phyloP scores from a whole-genome alignment of 169 alveolate species.

The Cryptosporidium sp. region DNA sequence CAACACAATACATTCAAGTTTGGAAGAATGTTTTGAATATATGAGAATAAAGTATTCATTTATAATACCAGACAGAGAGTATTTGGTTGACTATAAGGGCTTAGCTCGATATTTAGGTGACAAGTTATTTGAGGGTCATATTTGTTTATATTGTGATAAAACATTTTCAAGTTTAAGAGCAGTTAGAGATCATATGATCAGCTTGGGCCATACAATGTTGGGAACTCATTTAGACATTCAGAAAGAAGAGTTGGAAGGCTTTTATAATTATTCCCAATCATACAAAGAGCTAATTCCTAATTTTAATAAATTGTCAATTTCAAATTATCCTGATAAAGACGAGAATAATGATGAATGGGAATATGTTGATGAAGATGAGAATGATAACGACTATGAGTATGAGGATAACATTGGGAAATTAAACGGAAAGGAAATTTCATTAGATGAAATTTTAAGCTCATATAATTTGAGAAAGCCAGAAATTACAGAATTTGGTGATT shows the following conservation, averaged over 20 bases:
- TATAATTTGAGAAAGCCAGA: slow-evolving; percentile 77
- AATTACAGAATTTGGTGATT: slow-evolving; percentile 83
- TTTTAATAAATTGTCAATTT: slow-evolving; percentile 30
- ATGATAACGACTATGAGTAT: slow-evolving; percentile 12
- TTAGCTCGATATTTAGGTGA: slow-evolving; percentile 80
- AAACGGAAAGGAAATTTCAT: background rate
- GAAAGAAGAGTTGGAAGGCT: slow-evolving; percentile 50
- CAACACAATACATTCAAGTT: slow-evolving; percentile 74
- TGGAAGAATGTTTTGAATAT: slow-evolving; percentile 78
- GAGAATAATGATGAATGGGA: slow-evolving; percentile 83
- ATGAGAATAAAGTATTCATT: slow-evolving; percentile 79
- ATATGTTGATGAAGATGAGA: slow-evolving; percentile 75
- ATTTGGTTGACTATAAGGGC: slow-evolving; percentile 77
- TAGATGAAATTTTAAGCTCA: slow-evolving; percentile 22
- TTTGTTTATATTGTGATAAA: slow-evolving; percentile 80
- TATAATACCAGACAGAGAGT: slow-evolving; percentile 81
- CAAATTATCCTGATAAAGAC: background rate
- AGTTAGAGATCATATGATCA: slow-evolving; percentile 83
- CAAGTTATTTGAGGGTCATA: slow-evolving; percentile 78
- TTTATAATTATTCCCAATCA: slow-evolving; percentile 47
- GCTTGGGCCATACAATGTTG: slow-evolving; percentile 79
- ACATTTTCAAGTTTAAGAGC: slow-evolving; percentile 78
- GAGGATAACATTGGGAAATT: background rate
- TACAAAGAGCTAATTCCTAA: slow-evolving; percentile 50
- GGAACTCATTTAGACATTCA: slow-evolving; percentile 67